Conservation (phyloP, 306 rosid genomes). For the Arachis hypogaea region DNA sequence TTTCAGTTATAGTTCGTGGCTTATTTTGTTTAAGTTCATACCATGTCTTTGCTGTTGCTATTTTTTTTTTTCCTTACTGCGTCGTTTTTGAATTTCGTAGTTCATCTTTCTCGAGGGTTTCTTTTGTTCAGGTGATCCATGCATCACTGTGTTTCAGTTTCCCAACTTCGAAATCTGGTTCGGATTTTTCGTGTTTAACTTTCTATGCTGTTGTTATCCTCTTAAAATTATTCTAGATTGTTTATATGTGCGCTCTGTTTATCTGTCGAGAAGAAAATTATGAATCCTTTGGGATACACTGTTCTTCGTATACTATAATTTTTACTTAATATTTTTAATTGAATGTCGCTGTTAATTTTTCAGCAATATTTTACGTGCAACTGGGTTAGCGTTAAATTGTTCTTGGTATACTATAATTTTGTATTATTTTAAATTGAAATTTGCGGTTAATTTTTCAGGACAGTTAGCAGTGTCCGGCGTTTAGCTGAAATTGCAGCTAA, state of each 20-base stretch:
- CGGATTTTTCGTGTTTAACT: constrained; percentile 1
- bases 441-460: constrained; percentile 39
- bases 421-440: not conserved
- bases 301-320: too few relatives aligned
- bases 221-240: constrained; percentile 19
- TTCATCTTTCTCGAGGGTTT: constrained; percentile 31
- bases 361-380: not conserved
- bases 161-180: constrained; percentile 13
- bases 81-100: constrained; percentile 6
- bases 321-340: too few relatives aligned
- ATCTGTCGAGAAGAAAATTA: constrained; percentile 19
- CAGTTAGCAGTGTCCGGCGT: constrained; percentile 23
- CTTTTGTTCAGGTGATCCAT: not conserved
- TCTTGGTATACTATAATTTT: not conserved
- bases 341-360: too few relatives aligned
- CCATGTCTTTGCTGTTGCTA: not conserved
- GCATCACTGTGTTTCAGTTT: constrained; percentile 3
- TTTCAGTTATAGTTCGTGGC: not conserved
- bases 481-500: constrained; percentile 31
- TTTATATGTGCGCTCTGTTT: constrained; percentile 15
- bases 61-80: not conserved
- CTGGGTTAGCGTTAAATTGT: constrained; percentile 21
- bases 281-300: not conserved
- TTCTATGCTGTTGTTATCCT: not conserved
- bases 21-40: not conserved